Base-by-base conservation (phyloP, 805 yeast species). In the Teunomyces atbi region DNA sequence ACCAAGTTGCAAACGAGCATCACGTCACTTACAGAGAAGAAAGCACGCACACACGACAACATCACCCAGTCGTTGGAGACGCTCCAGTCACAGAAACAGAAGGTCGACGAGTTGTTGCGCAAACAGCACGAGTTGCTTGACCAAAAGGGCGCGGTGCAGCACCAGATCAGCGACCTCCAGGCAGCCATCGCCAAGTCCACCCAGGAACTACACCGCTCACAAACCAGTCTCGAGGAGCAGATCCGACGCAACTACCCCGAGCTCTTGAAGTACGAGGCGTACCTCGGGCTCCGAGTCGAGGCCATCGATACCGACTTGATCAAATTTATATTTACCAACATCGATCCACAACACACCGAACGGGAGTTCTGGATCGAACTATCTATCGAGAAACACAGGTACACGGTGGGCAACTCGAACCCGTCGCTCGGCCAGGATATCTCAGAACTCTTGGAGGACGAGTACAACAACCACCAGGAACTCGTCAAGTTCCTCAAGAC, bases 271-370 rank as follows among this genome's bases (percentile, higher is more conserved):
- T 80, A 75, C 61, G 86, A 83, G 49, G 60, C 67, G 32, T 64
- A 79, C 41, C 63, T 82, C 37, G 89, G 89, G 1, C 57, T 84
- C 46, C 65, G 66, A 29, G 73, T 84, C 15, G 80, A 77, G 45
- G 82, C 81, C 3, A 60, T 78, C 1, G 61, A 65, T 15, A 74
- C 71, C 6, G 79, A 76, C 44, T 52, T 72, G 28, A 57, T 84
- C 37, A 64, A 62, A 47, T 79, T 84, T 54, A 62, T 67, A 2
- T 83, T 83, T 55, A 60, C 59, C 1, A 76, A 77, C 41, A 65
- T 82, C 13, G 79, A 77, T 50, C 66, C 75, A 13, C 60, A 65
- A 28, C 64, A 79, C 42, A 58, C 68, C 36, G 68, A 68, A 32
- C 61, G 63, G 30, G 73, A 73, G 52, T 78, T 72, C 48, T 58